Evolutionary conservation across 1,284 basidiomycete species (phyloP).

Genomic region (Cryptococcus sp.): DNA sequence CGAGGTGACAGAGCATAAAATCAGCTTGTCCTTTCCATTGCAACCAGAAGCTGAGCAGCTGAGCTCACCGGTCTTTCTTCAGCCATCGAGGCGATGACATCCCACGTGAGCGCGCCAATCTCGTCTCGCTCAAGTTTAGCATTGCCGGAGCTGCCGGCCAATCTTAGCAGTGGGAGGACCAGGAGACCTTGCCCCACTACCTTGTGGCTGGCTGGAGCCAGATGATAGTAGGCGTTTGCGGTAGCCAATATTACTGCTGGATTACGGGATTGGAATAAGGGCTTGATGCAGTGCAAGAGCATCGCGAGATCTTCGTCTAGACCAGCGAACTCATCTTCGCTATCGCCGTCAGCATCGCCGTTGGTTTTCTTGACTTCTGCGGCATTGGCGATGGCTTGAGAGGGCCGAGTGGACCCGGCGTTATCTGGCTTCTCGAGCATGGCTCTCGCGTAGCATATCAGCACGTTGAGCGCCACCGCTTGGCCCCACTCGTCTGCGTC

Average conservation of each 20-base stretch:
- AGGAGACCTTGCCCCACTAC: conserved; percentile 41
- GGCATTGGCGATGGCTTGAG: conserved; percentile 3
- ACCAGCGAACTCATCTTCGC: conserved; percentile 61
- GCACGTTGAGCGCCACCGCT: conserved; percentile 72
- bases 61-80: conserved; percentile 63
- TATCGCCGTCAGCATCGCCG: conserved; percentile 14
- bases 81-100: conserved; percentile 68
- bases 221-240: conserved; percentile 71
- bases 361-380: background rate
- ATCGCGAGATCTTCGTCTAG: conserved; percentile 68
- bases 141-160: conserved; percentile 38
- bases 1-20: background rate
- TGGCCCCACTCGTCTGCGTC: conserved; percentile 98
- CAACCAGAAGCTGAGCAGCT: conserved; percentile 35
- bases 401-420: conserved; percentile 16
- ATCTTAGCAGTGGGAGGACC: conserved; percentile 42
- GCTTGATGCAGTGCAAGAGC: conserved; percentile 69
- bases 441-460: conserved; percentile 77
- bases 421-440: conserved; percentile 74
- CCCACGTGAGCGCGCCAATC: conserved; percentile 70
- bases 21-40: background rate
- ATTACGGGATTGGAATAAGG: conserved; percentile 80
- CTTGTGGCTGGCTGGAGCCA: conserved; percentile 59
- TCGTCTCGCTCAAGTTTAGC: conserved; percentile 55
- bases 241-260: conserved; percentile 79